Base-by-base conservation (phyloP, 768 basidiomycete species). In the Leucosporidium yakuticum region DNA sequence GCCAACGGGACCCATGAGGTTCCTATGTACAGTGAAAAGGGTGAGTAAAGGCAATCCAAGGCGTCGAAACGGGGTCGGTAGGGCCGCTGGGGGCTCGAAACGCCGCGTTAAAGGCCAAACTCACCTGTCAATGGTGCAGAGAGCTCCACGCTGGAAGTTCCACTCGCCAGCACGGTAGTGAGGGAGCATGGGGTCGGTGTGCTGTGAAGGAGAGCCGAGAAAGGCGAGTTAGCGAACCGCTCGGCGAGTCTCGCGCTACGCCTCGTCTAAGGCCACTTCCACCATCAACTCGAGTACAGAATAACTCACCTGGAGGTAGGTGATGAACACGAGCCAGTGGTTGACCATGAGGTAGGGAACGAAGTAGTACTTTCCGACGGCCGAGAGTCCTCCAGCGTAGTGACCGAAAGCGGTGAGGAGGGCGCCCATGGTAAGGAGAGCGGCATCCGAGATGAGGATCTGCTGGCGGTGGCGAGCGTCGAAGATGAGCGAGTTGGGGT, bases 181-280 rank as follows among this genome's bases (percentile, higher is more conserved):
- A 59, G 94, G 94, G 54, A 98, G 85, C 56, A 88, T 79, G 25
- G 94, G 91, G 80, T 97, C 95, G 75, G 95, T 97, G 83, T 99
- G 95, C 81, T 99, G 95, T 60, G 88, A 91, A 97, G 63, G 69
- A 73, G 32, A 73, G 72, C 56, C 56, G 89, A 79, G n/a, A 93
- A 91, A 80, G 96, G 94, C 74, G 95, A 97, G 83, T 99, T 95
- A 81, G 97, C 94, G 61, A 97, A 83, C 88, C 91, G 39, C 17
- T 44, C 39, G 39, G 39, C 39, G 14, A 44, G 8, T 8, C 14
- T 15, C 39, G 39, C 14, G 11, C 14, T 15, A 2, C 39, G 39
- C 39, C 14, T 15, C 39, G 6, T 44, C 14, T 15, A n/a, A n/a
- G 39, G 8, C 14, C 39, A 44, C 11, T 2, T 15, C 39, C 39